These are phyloP conservation scores for Pseudohyphozyma bogoriensis DNA, from an alignment of 768 basidiomycete species.

Conservation along the genomic window DNA sequence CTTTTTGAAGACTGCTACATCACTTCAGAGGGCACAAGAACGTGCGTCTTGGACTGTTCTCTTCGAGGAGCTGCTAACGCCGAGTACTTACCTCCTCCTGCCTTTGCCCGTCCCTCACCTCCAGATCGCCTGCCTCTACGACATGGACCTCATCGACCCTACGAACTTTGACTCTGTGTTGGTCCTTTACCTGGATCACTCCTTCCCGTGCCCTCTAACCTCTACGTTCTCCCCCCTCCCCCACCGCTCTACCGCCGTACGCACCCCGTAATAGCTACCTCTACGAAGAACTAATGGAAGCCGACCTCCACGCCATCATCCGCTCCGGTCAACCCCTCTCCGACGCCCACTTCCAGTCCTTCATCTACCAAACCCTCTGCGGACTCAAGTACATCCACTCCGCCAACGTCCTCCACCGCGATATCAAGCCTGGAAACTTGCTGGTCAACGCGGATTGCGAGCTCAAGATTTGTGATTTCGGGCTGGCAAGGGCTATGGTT, in stretches of 20 bases:
- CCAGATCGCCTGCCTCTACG: slow-evolving; percentile 91
- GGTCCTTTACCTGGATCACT: slow-evolving; percentile 45
- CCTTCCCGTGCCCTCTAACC: not conserved
- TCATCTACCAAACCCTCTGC: slow-evolving; percentile 96
- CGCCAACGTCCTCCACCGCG: slow-evolving; percentile 44
- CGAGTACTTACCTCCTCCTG: not conserved
- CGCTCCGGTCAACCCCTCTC: slow-evolving; percentile 43
- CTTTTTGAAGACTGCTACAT: slow-evolving; percentile 59
- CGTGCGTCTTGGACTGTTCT: slow-evolving; percentile 44
- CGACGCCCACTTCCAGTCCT: slow-evolving; percentile 53
- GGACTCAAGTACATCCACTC: slow-evolving; percentile 65
- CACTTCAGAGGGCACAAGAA: slow-evolving; percentile 99
- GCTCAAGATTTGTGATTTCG: slow-evolving; percentile 98
- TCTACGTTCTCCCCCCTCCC: no score
- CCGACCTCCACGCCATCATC: slow-evolving; percentile 91
- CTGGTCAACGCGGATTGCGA: slow-evolving; percentile 85
- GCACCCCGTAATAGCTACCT: slow-evolving; percentile 35
- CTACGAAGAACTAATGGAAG: slow-evolving; percentile 99
- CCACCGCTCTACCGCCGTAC: no score
- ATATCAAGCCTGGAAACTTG: slow-evolving; percentile 44
- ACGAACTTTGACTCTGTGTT: slow-evolving; percentile 94
- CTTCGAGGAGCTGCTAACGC: not conserved
- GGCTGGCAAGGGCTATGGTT: slow-evolving; percentile 53
- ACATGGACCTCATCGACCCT: slow-evolving; percentile 84
- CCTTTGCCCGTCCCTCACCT: not conserved